Evolutionary conservation across 2,329 filamentous ascomycete species (phyloP), one percentile per base, ranked within the genome.

Genomic region (Hymenoscyphus albidus): DNA sequence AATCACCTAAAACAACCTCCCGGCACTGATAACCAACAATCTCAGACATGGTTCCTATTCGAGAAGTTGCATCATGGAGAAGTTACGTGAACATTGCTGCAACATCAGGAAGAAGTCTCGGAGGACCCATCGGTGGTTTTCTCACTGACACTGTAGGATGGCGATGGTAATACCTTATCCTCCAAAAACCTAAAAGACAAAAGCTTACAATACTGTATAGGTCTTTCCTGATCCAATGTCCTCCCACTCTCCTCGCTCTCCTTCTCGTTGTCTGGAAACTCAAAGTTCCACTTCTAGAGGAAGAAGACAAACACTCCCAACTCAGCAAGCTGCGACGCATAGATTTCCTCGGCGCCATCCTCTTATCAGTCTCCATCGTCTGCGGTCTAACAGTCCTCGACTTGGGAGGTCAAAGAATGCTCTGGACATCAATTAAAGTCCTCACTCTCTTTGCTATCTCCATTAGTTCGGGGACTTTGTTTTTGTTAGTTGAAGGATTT

Each of bases 141-240:
- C 69, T 85, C 2, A 80, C 82, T 0, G 80, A 85, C 64, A 79
- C 79, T 0, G 75, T 85, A 2, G 83, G 83, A 16, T 86, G 84
- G 84, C 74, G 84, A 73, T 85, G 83, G 82, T 82, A 68, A 67
- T 48, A 12, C 16, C 7, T 35, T 22, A 10, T 12, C 9, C 35
- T 35, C 32, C 18, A 14, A 16, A 27, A 14, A 12, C 13, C 44
- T 5, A 6, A 22, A 3, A 7, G 3, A 44, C 18, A 31, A 32
- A 9, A 31, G 18, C 42, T 61, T 18, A 44, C 13, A 13, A 38
- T 27, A 22, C 12, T 39, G 6, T 10, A 18, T 31, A 69, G 70
- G 81, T 84, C 84, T 0, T 88, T 88, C 69, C 71, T 83, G 0
- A 80, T 81, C 5, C 86, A 88, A 74, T 78, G 81, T 0, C 86